Conservation (phyloP, 768 basidiomycete species). For the Pholiota conissans region DNA sequence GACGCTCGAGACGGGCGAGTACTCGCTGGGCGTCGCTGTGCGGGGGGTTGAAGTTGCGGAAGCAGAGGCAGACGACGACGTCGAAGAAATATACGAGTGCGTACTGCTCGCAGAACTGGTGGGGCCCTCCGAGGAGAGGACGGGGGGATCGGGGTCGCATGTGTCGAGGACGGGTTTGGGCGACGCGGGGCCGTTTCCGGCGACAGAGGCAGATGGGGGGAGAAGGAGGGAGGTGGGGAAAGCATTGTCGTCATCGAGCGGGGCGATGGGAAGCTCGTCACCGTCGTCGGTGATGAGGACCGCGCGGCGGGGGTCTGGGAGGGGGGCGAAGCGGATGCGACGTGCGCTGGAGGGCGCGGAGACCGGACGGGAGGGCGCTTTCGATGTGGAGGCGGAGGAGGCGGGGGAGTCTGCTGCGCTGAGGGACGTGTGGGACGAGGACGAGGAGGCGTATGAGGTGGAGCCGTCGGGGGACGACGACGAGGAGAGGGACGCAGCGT, state of each 20-base stretch:
- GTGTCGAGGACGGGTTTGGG: neutral
- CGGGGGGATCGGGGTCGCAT: neutral
- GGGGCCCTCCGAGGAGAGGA: neutral
- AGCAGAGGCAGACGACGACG: slow-evolving; percentile 21
- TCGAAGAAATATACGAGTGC: slow-evolving; percentile 25
- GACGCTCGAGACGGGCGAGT: slow-evolving; percentile 22
- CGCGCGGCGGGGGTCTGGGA: slow-evolving; percentile 72
- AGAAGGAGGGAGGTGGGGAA: slow-evolving; percentile 22
- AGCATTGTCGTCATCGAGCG: slow-evolving; percentile 20
- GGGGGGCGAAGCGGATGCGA: slow-evolving; percentile 80
- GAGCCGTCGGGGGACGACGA: slow-evolving; percentile 10
- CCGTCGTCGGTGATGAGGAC: slow-evolving; percentile 42
- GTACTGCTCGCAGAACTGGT: slow-evolving; percentile 18
- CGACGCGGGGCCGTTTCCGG: neutral
- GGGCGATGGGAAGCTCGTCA: slow-evolving; percentile 37
- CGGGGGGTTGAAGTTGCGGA: slow-evolving; percentile 19
- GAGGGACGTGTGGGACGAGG: slow-evolving; percentile 14
- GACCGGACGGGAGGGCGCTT: neutral
- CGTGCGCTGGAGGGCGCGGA: slow-evolving; percentile 9
- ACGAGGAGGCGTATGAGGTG: slow-evolving; percentile 13
- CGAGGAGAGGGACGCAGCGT: slow-evolving; percentile 4
- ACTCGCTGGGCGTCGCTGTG: slow-evolving; percentile 26
- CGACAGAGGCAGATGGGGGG: neutral
- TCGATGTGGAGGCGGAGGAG: neutral
- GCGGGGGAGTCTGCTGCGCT: neutral